Base-by-base conservation (phyloP, 2,329 filamentous ascomycete species). In the Alternaria sp. region DNA sequence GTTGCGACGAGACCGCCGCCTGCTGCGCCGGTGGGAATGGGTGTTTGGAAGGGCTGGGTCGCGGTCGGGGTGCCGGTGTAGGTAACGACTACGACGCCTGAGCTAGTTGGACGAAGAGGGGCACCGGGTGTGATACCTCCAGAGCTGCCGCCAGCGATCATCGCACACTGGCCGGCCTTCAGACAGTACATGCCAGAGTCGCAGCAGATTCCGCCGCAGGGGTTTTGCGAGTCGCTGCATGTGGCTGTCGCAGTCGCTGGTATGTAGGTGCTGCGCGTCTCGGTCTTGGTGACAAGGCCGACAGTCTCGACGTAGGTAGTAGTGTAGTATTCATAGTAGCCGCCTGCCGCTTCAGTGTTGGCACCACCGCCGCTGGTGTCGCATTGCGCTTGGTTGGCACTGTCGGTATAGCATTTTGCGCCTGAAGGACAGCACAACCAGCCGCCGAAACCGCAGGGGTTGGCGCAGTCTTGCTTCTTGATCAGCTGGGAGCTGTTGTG, bases 201-300 rank as follows among this genome's bases (percentile, higher is more conserved):
- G 79, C 91, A 95, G 84, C 91, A 94, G 62, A 90, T 89, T 56
- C 76, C 76, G 30, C 91, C 91, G 75, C 91, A 94, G 4, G 87
- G 83, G 8, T 85, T 85, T 78, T 92, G 77, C 62, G 82, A 80
- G 51, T 79, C 79, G 53, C 83, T 81, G 79, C 87, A 89, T 56
- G 77, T 73, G 8, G 71, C 60, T 11, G 69, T 71, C 26, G 59
- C 65, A 12, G 61, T 69, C 3, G 70, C 67, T 15, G 66, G 68
- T 17, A 75, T 59, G 47, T 59, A 76, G 15, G 68, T 72, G 75
- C 86, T 89, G 76, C 83, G 85, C 30, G 86, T 83, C 7, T 83
- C 83, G 6, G 87, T 89, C 61, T 82, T 79, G 3, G 86, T 88
- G 46, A 84, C 75, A 7, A 83, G 78, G 63, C 85, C 84, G 56